Base-by-base conservation (phyloP, 139 green algal species). In the Haematococcus lacustris region DNA sequence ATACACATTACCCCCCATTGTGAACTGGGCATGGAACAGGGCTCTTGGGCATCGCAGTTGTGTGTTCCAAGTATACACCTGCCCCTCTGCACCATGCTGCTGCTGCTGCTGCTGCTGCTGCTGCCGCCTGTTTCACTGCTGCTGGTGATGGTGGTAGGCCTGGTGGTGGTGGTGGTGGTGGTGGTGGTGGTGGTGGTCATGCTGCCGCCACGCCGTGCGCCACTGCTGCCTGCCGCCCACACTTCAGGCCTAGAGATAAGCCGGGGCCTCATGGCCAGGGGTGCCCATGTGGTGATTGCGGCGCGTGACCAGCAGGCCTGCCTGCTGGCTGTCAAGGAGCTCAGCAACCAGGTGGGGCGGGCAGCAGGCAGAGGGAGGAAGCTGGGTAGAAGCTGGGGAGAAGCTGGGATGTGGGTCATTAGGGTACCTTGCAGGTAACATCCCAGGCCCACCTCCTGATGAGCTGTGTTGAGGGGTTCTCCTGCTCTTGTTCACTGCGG, bases 281-380 rank as follows among this genome's bases (percentile, higher is more conserved):
- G 87, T 25, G 66, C 73, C 0, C 74, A 89, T 62, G 85, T 91
- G 21, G 68, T 92, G 6, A 78, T 92, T 72, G 87, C 83, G 1
- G 88, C 86, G 72, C 74, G 87, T 26, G 81, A 71, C 39, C 38
- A 76, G 51, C 38, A 76, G 0, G 64, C 61, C 25, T 92, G 87
- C 50, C 33, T 74, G n/a, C n/a, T n/a, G n/a, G n/a, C n/a, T n/a
- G n/a, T n/a, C n/a, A n/a, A n/a, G n/a, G n/a, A n/a, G n/a, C n/a
- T n/a, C n/a, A n/a, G n/a, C n/a, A n/a, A n/a, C n/a, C n/a, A n/a
- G n/a, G n/a, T n/a, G n/a, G n/a, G n/a, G n/a, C n/a, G n/a, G n/a
- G n/a, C n/a, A n/a, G n/a, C n/a, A n/a, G n/a, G n/a, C n/a, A n/a
- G n/a, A n/a, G n/a, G n/a, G n/a, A 76, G n/a, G 37, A 51, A 2